Evolutionary conservation across 163 green algal genomes (phyloP), one percentile per base, ranked within the genome.

Genomic region (Coccomyxa subellipsoidea): DNA sequence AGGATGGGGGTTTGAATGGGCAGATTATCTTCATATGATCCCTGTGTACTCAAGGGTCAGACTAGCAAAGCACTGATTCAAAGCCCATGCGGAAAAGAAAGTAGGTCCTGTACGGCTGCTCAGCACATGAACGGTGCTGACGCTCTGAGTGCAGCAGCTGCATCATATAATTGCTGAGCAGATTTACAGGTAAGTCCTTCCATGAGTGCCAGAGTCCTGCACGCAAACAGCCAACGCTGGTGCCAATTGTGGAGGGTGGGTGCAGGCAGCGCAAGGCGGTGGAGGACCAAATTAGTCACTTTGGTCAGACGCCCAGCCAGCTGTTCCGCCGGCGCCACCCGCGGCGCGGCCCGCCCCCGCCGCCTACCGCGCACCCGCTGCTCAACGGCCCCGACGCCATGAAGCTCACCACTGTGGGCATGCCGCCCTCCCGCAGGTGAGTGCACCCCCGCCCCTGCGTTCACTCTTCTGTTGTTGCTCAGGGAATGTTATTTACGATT

Each of bases 261-360:
- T 27, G 66, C 66, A 73, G 66, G 66, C 66, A 73, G 66, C 66
- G 81, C 77, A 37, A 75, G 54, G 86, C 86, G 21, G 84, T 90
- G 53, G 92, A 96, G 85, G 93, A 92, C 32, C 95, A 98, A 90
- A 96, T 98, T 72, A 94, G 93, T 38, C 92, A 98, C 89, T 99
- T 99, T 90, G 96, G 96, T n/a, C 95, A 98, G 86, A 95, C 91
- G 25, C 96, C 96, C 27, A 89, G 83, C 53, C 94, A 98, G 91
- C 90, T 99, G 32, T 98, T 99, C 87, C 84, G 84, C 2, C 77
- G 90, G 73, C 90, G 89, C 31, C 95, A 98, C 82, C 92, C 94
- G 27, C 75, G 71, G 72, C 77, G 90, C 15, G 77, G 76, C 10
- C 80, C 84, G 15, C 82, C 89, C n/a, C 84, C 87, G 6, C 35